Base-by-base conservation (phyloP, 441 rosid species). In the Populus trichocarpa region DNA sequence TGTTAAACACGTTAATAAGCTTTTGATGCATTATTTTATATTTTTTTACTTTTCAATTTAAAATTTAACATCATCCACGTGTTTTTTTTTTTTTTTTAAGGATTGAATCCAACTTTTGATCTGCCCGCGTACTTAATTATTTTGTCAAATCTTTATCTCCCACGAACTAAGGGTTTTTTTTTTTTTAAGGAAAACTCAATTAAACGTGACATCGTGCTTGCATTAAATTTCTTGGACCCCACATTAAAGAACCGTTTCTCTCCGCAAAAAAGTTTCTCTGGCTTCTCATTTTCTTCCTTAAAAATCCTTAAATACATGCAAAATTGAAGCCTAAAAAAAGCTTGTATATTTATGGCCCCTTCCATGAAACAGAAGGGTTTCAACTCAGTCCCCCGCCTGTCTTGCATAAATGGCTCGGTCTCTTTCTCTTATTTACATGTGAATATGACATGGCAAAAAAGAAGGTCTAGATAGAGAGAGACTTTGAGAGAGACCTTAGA, bases 391-490 rank as follows among this genome's bases (percentile, higher is more conserved):
- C 26, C 4, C 65, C 3, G 8, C 30, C n/a, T 40, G 63, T 32
- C 22, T 46, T 64, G 67, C 16, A n/a, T 22, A 66, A 26, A 50
- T 7, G 32, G 38, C 14, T 25, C 20, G 70, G 10, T 26, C 22
- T 46, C 38, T 16, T 6, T 8, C 68, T 57, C 46, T 61, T 38
- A 11, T 59, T 40, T 75, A 65, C 83, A 85, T 81, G 84, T 81
- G 88, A 68, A 81, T 36, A 69, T 82, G 85, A 75, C 86, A 81
- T 85, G 81, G 38, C 53, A 75, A 73, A 73, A 26, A 8, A 5
- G 22, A 28, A 16, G 36, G 38, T 18, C 33, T 5, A 32, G 33
- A 32, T 32, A 32, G 33, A 32, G 33, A 46, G 76, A 83, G 71
- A 81, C 73, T 78, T 14, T 32, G 33, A 50, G 65, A 83, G 73